Evolutionary conservation across 257 asterid genomes (phyloP).

Genomic region (Echites panduratus): DNA sequence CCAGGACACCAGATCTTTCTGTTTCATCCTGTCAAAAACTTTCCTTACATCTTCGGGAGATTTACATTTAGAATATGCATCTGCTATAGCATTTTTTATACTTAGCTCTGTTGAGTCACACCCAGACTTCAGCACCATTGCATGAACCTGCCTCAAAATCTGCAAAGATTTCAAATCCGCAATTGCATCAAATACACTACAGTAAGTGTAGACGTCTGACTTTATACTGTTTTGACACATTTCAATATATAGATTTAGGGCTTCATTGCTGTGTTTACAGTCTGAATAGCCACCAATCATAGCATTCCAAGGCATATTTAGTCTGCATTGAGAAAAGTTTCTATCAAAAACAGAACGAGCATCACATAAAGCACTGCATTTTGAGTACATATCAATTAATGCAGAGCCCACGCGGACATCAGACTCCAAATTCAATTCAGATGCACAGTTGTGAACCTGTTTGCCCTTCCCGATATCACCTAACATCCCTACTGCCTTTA

Average conservation of each 20-base stretch:
- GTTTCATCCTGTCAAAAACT: slow-evolving; percentile 33
- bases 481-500: slow-evolving; percentile 44
- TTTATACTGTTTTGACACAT: slow-evolving; percentile 32
- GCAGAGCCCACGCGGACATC: slow-evolving; percentile 44
- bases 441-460: slow-evolving; percentile 32
- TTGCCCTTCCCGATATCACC: slow-evolving; percentile 38
- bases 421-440: slow-evolving; percentile 32
- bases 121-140: slow-evolving; percentile 38
- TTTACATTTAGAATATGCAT: slow-evolving; percentile 51
- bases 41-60: slow-evolving; percentile 38
- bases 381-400: slow-evolving; percentile 46
- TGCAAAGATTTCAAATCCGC: slow-evolving; percentile 32
- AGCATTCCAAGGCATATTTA: slow-evolving; percentile 53
- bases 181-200: slow-evolving; percentile 41
- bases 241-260: slow-evolving; percentile 29
- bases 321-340: slow-evolving; percentile 25
- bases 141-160: slow-evolving; percentile 42
- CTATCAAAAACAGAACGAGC: slow-evolving; percentile 35
- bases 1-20: slow-evolving; percentile 45
- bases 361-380: slow-evolving; percentile 36
- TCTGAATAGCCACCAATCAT: slow-evolving; percentile 42
- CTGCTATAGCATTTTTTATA: slow-evolving; percentile 42
- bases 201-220: slow-evolving; percentile 45
- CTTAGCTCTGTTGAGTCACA: slow-evolving; percentile 17
- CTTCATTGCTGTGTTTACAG: slow-evolving; percentile 26